phyloP scores from a whole-genome alignment of 2,329 filamentous ascomycete genomes.

The Cordyceps militaris region DNA sequence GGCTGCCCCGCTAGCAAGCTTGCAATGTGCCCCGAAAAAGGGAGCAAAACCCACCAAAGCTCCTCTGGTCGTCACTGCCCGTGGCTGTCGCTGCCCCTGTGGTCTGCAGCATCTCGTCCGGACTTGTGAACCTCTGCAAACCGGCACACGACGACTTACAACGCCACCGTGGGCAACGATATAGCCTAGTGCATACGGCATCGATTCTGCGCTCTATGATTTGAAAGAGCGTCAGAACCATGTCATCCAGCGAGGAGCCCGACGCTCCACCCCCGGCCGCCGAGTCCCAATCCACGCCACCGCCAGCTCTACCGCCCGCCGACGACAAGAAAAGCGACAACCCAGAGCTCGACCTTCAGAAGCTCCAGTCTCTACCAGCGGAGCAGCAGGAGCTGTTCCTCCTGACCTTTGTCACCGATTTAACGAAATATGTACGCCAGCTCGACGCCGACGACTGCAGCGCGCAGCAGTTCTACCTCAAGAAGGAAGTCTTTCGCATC shows the following conservation, averaged over 20 bases:
- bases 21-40: neutral
- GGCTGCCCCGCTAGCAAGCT: neutral
- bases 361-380: constrained; percentile 79
- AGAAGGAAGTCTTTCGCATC: constrained; percentile 91
- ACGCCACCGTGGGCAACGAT: neutral
- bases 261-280: constrained; percentile 22
- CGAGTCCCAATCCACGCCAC: constrained; percentile 31
- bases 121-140: neutral
- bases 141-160: constrained; percentile 7
- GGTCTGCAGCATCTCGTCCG: neutral
- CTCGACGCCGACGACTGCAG: constrained; percentile 75
- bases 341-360: constrained; percentile 80
- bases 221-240: constrained; percentile 18
- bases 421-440: constrained; percentile 70
- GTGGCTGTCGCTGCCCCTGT: constrained; percentile 7
- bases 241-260: constrained; percentile 32
- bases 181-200: neutral
- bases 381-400: constrained; percentile 96
- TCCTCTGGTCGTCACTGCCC: constrained; percentile 8
- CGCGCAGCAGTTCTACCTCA: constrained; percentile 82
- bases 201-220: neutral
- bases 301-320: constrained; percentile 19
- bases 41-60: neutral
- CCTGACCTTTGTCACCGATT: constrained; percentile 75
- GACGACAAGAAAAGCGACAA: constrained; percentile 38